Evolutionary conservation across 2,329 filamentous ascomycete genomes (phyloP), one percentile per base, ranked within the genome.

Genomic region (Aureobasidium melanogenum): DNA sequence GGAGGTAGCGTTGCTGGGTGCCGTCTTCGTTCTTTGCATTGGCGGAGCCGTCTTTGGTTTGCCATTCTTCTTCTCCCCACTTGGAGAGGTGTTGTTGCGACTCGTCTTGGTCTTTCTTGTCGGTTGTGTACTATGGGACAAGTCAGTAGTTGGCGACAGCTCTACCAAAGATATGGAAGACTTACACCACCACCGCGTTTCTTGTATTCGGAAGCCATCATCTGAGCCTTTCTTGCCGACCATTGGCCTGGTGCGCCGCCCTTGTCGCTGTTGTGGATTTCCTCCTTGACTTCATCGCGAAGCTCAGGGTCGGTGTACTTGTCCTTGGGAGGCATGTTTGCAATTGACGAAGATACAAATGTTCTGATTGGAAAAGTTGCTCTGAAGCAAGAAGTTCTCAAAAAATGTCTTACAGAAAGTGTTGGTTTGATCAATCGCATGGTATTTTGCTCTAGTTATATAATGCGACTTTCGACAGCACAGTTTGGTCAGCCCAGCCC

Each of bases 31-130:
- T 67, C 62, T 76, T 76, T 1, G 78, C 77, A n/a, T 73, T 68
- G 0, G 73, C 77, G 7, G 70, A 72, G 0, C 77, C 77, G 50
- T 80, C 77, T 62, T 79, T 79, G 0, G 76, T 79, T 69, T 79
- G 76, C 76, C 77, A 79, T 5, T 80, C 74, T 59, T 80, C 78
- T n/a, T 78, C 69, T 0, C 69, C 71, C 77, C 78, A 80, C 19
- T 78, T 71, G 6, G 73, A 71, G 1, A 80, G 69, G 51, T 77
- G 69, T 66, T 77, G 74, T 58, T 79, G 76, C 5, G 72, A 73
- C 26, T 77, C 69, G 62, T 77, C 74, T 62, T 78, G 72, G n/a
- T 71, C 69, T 47, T 74, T 69, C 61, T 80, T 77, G 50, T 74
- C 72, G 3, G 74, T 79, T 7, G 71, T 80, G 66, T 80, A 79